Evolutionary conservation across 164 flowering plant genomes (phyloP), one percentile per base, ranked within the genome.

Genomic region (Vitis labrusca): DNA sequence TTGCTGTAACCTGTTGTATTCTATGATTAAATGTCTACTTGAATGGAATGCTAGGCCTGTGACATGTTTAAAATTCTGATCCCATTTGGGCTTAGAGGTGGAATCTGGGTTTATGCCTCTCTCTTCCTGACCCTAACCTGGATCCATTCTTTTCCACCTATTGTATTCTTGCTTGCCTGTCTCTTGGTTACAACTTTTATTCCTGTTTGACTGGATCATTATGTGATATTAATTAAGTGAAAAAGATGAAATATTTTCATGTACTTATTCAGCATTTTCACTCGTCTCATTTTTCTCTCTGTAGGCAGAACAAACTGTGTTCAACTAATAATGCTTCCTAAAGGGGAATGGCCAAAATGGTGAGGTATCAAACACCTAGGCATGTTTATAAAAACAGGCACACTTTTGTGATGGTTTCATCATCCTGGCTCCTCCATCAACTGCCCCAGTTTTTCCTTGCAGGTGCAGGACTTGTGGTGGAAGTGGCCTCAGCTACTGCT

Each of bases 261-360:
- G 5, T 37, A 37, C 44, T 37, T 6, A 37, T 3, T 37, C 44
- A 3, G 44, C 7, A 37, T 37, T 37, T 37, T 37, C 44, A 37
- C 44, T 37, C 0, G 7, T 37, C 44, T 37, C 14, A 14, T 17
- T 19, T 55, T 37, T 10, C 8, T 70, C 76, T 15, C 76, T 15
- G 6, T 59, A 91, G 98, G 97, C 37, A 83, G 98, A 77, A 91
- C 94, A 17, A 93, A 93, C 73, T 72, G 54, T 68, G 70, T 74
- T 53, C 74, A 91, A 61, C 64, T 79, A n/a, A 68, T 67, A 59
- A 82, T 91, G 92, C 96, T 93, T 72, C 98, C 98, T 0, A 86
- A 79, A 76, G 97, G 97, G 29, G 91, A 87, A 74, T 93, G 98
- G 98, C 98, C 97, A 37, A 86, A 88, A 90, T 93, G 98, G 98